Conservation (phyloP, 2,329 filamentous ascomycete species). For the Sarocladium oryzae region DNA sequence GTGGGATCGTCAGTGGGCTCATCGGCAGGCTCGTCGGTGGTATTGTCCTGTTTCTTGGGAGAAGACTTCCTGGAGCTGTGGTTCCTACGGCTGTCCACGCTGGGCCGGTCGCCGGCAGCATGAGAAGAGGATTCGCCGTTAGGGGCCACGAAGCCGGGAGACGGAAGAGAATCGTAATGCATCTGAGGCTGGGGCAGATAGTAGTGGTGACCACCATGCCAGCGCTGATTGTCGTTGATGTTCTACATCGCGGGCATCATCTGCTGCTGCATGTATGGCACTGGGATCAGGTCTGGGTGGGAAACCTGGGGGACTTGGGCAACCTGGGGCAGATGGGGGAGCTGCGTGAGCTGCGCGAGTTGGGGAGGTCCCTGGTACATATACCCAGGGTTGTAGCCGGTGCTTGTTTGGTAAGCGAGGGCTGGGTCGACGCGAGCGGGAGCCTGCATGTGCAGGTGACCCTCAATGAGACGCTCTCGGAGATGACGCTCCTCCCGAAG, state of each 20-base stretch:
- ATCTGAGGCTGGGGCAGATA: not conserved
- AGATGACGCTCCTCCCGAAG: too few relatives aligned
- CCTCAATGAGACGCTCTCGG: too few relatives aligned
- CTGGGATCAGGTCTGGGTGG: too few relatives aligned
- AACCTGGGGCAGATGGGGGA: not conserved
- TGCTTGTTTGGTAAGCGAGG: too few relatives aligned
- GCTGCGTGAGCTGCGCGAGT: not conserved
- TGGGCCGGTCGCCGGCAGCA: not conserved
- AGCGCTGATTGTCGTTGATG: not conserved
- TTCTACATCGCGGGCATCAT: not conserved
- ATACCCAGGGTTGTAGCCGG: not conserved
- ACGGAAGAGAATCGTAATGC: not conserved
- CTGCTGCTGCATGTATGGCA: too few relatives aligned
- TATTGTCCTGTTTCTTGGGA: too few relatives aligned
- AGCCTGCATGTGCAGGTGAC: too few relatives aligned
- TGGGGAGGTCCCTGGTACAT: not conserved
- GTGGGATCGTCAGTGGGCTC: not conserved
- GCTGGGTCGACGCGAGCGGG: too few relatives aligned
- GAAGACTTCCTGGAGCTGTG: not conserved
- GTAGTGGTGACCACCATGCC: not conserved
- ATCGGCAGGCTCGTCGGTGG: not conserved
- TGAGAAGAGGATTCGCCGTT: not conserved
- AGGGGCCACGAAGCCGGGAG: not conserved
- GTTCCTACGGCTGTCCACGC: not conserved
- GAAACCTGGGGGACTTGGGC: too few relatives aligned